These are phyloP conservation scores for Fusarium beomiforme DNA, from an alignment of 2,329 filamentous ascomycete species.

Conservation along the genomic window DNA sequence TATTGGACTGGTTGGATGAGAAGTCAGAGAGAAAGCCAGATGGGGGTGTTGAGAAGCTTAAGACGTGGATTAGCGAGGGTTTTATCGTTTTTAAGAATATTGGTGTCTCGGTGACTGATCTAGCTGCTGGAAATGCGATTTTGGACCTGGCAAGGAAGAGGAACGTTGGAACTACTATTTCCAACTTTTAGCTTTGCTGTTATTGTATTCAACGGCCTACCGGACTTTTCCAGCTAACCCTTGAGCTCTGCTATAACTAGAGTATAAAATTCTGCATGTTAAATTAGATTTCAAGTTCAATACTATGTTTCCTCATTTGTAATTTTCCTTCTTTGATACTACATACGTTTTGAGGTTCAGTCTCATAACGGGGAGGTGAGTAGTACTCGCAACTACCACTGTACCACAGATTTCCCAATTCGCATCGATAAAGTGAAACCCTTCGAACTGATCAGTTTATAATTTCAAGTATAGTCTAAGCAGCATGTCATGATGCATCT, in stretches of 20 bases:
- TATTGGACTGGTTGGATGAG: constrained; percentile 13
- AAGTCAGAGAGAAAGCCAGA: neutral
- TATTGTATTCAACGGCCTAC: no score
- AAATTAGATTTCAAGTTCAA: no score
- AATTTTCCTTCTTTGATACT: no score
- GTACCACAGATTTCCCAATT: no score
- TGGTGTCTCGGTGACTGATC: constrained; percentile 47
- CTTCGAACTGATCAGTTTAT: neutral
- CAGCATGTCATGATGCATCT: neutral
- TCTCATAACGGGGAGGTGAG: no score
- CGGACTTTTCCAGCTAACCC: no score
- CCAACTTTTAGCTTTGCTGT: neutral
- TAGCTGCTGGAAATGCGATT: constrained; percentile 45
- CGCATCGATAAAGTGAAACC: no score
- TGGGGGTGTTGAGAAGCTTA: neutral
- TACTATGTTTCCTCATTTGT: no score
- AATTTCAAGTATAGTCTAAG: neutral
- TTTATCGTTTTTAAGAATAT: constrained; percentile 43
- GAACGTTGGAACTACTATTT: constrained; percentile 9
- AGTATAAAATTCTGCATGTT: no score
- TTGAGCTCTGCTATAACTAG: neutral
- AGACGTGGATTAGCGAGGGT: constrained; percentile 31
- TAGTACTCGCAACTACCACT: no score
- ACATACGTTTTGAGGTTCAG: no score
- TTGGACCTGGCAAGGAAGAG: constrained; percentile 40